phyloP scores from a whole-genome alignment of 129 eudicot species.

The Gnaphalium uliginosum region DNA sequence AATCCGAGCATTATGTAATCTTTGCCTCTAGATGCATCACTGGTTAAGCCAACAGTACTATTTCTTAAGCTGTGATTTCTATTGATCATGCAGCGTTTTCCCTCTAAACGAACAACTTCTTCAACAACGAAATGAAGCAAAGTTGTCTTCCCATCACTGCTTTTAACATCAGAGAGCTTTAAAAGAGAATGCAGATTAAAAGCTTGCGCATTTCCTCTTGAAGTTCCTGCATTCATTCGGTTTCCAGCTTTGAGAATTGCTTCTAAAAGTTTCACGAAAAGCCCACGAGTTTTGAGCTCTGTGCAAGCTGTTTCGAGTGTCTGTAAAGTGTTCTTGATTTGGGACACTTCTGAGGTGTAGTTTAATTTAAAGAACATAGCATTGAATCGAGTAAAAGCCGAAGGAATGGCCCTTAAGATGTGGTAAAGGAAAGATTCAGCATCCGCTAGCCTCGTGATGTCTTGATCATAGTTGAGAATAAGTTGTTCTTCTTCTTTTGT shows the following conservation, averaged over 20 bases:
- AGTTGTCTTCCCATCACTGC: slow-evolving; percentile 91
- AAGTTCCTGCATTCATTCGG: slow-evolving; percentile 90
- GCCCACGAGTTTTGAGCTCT: slow-evolving; percentile 77
- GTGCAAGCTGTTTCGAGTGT: slow-evolving; percentile 72
- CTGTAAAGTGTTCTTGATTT: slow-evolving; percentile 54
- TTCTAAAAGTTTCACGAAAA: slow-evolving; percentile 85
- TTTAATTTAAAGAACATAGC: slow-evolving; percentile 76
- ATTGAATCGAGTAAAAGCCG: slow-evolving; percentile 74
- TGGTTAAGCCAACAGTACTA: slow-evolving; percentile 27
- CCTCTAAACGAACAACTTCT: slow-evolving; percentile 89
- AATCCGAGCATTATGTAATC: slow-evolving; percentile 77
- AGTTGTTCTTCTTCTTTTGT: slow-evolving; percentile 62
- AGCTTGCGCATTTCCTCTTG: slow-evolving; percentile 96
- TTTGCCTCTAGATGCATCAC: slow-evolving; percentile 36
- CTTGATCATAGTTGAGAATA: slow-evolving; percentile 68
- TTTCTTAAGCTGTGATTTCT: slow-evolving; percentile 50
- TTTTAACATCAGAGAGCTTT: slow-evolving; percentile 86
- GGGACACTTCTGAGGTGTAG: slow-evolving; percentile 56
- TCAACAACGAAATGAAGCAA: slow-evolving; percentile 93
- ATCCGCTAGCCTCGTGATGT: slow-evolving; percentile 73
- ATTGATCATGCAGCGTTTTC: slow-evolving; percentile 76
- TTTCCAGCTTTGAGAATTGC: slow-evolving; percentile 92
- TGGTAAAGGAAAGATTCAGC: slow-evolving; percentile 91
- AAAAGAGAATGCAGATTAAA: slow-evolving; percentile 73
- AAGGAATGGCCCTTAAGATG: slow-evolving; percentile 79